Conservation (phyloP, 192 early-diverging fungal genomes). For the Coemansia sp. region DNA sequence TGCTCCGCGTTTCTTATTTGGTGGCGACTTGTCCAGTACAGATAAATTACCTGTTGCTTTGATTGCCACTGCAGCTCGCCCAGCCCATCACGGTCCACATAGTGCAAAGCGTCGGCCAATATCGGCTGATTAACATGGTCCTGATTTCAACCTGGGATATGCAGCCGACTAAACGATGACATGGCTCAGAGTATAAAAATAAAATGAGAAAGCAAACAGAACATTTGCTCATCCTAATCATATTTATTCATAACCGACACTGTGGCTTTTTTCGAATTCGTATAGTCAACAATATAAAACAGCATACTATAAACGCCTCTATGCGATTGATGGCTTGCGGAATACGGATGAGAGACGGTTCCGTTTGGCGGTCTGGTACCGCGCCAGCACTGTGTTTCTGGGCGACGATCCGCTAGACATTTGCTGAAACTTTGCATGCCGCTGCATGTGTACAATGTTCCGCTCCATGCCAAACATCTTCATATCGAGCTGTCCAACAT, state of each 20-base stretch:
- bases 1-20: slow-evolving; percentile 1
- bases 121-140: slow-evolving; percentile 1
- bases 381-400: slow-evolving; percentile 1
- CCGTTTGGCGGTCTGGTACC: slow-evolving; percentile 30
- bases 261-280: too few relatives aligned
- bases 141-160: background rate
- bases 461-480: slow-evolving; percentile 36
- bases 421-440: slow-evolving; percentile 12
- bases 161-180: background rate
- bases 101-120: slow-evolving; percentile 1
- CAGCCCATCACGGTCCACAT: slow-evolving; percentile 1
- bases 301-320: background rate
- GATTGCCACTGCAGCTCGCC: slow-evolving; percentile 28
- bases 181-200: background rate
- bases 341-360: slow-evolving; percentile 35
- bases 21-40: background rate
- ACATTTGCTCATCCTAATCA: background rate
- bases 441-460: slow-evolving; percentile 11
- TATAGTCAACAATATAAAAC: background rate
- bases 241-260: too few relatives aligned
- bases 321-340: slow-evolving; percentile 7
- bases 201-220: background rate
- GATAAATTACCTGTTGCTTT: slow-evolving; percentile 17
- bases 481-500: slow-evolving; percentile 23
- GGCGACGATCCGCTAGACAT: background rate